Conservation (phyloP, 2,329 filamentous ascomycete genomes). For the Talaromyces sp. region DNA sequence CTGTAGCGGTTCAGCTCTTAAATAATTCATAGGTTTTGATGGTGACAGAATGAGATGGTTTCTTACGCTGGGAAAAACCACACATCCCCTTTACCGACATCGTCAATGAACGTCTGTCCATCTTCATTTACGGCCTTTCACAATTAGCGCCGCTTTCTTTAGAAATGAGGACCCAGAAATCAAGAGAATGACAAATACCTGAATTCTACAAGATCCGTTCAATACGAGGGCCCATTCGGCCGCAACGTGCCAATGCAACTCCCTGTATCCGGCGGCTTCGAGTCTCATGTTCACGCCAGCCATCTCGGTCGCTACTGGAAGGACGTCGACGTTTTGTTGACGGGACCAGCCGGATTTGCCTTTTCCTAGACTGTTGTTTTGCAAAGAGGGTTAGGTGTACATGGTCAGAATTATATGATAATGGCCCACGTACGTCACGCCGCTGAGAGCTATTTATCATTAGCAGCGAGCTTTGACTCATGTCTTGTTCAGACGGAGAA, state of each 20-base stretch:
- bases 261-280: slow-evolving; percentile 57
- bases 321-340: slow-evolving; percentile 52
- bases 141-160: not conserved
- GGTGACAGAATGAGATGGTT: not conserved
- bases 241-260: slow-evolving; percentile 56
- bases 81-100: slow-evolving; percentile 70
- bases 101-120: slow-evolving; percentile 73
- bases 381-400: not conserved
- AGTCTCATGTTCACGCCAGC: slow-evolving; percentile 60
- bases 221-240: slow-evolving; percentile 40
- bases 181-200: slow-evolving; percentile 21
- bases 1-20: slow-evolving; percentile 19
- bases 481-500: not conserved
- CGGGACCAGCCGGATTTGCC: slow-evolving; percentile 53
- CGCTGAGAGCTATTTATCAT: slow-evolving; percentile 37
- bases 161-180: not conserved
- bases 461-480: not conserved
- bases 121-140: slow-evolving; percentile 46
- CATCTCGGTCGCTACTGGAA: slow-evolving; percentile 52
- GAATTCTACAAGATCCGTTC: slow-evolving; percentile 39
- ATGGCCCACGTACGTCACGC: slow-evolving; percentile 39
- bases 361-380: slow-evolving; percentile 38
- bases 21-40: not conserved
- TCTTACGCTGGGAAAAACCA: slow-evolving; percentile 71
- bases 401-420: not conserved